Conservation (phyloP, 192 early-diverging fungal species). For the Funneliformis geosporum region DNA sequence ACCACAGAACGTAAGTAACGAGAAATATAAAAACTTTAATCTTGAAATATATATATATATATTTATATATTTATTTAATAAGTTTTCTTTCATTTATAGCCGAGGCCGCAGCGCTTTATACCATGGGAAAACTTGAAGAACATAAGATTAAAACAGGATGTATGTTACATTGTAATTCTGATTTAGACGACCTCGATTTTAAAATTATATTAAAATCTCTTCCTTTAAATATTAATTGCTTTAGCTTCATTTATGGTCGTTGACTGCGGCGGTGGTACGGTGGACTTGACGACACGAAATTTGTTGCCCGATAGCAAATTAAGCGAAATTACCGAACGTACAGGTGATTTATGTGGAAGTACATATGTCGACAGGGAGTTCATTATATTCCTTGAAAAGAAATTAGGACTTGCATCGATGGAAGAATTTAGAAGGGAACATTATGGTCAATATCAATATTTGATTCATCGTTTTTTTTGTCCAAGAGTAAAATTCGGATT, state of each 20-base stretch:
- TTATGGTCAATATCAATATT: slow-evolving; percentile 4
- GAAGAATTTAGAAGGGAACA: background rate
- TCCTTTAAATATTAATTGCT: background rate
- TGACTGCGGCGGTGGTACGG: slow-evolving; percentile 52
- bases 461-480: slow-evolving; percentile 1
- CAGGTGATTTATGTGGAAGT: background rate
- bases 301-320: background rate
- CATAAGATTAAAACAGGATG: slow-evolving; percentile 40
- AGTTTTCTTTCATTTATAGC: slow-evolving; percentile 34
- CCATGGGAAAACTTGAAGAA: slow-evolving; percentile 53
- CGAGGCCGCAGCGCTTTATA: slow-evolving; percentile 58
- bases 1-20: slow-evolving; percentile 12
- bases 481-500: slow-evolving; percentile 1
- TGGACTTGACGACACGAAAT: slow-evolving; percentile 40
- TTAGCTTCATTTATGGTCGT: slow-evolving; percentile 43
- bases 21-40: too few relatives aligned
- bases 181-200: background rate
- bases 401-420: background rate
- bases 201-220: background rate
- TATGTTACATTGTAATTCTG: background rate
- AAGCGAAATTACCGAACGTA: slow-evolving; percentile 29
- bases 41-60: background rate
- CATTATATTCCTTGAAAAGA: background rate
- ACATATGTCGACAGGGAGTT: slow-evolving; percentile 3
- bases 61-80: background rate